phyloP scores from a whole-genome alignment of 305 asterid genomes.

The Ruellia speciosa region DNA sequence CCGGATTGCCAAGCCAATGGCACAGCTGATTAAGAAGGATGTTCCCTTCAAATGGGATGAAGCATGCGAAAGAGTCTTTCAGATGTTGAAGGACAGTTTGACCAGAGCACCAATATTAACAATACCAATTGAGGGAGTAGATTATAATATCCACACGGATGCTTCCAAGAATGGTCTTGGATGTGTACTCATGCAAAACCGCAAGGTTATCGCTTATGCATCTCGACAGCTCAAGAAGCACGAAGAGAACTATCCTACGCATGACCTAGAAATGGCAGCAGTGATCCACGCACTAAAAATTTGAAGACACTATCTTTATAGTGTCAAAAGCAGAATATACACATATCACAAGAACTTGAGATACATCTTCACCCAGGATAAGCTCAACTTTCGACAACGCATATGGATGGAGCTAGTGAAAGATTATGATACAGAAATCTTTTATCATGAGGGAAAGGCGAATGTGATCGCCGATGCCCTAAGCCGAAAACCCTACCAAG shows the following conservation, averaged over 20 bases:
- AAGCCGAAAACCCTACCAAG: too few relatives aligned
- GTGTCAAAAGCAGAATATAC: too few relatives aligned
- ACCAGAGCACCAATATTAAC: background rate
- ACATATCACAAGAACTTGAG: too few relatives aligned
- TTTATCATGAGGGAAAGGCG: too few relatives aligned
- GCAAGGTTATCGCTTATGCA: background rate
- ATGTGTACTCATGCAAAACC: background rate
- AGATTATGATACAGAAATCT: too few relatives aligned
- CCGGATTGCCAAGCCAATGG: background rate
- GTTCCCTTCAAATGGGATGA: too few relatives aligned
- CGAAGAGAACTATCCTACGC: background rate
- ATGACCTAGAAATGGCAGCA: background rate
- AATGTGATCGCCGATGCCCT: too few relatives aligned
- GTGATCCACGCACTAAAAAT: background rate
- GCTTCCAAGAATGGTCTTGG: background rate
- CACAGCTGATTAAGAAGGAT: background rate
- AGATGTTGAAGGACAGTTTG: background rate
- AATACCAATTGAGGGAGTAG: background rate
- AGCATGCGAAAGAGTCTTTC: too few relatives aligned
- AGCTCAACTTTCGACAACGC: too few relatives aligned
- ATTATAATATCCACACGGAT: background rate
- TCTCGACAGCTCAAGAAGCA: background rate
- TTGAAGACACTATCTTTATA: conserved; percentile 3
- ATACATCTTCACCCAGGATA: too few relatives aligned
- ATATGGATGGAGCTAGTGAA: too few relatives aligned